phyloP scores from a whole-genome alignment of 225 moss, liverwort and hornwort species.

The Climacium dendroides region DNA sequence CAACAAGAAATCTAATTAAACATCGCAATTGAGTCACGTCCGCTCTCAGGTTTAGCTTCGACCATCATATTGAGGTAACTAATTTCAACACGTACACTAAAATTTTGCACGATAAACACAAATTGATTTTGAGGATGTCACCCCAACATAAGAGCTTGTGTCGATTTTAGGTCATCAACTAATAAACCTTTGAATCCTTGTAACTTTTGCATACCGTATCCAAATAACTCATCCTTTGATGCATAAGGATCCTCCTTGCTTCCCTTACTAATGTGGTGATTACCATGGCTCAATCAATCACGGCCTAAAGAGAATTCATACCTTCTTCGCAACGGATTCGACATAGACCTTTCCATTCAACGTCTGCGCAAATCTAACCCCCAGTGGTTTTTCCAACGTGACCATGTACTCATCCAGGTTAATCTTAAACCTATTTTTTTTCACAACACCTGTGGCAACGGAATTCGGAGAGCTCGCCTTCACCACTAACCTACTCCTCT shows the following conservation, averaged over 20 bases:
- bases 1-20: background rate
- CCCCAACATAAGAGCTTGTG: background rate
- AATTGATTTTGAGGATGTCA: background rate
- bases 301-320: background rate
- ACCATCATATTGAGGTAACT: background rate
- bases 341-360: slow-evolving; percentile 69
- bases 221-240: background rate
- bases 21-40: background rate
- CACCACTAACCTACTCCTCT: background rate
- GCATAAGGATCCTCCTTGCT: background rate
- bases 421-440: slow-evolving; percentile 27
- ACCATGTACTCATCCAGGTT: slow-evolving; percentile 87
- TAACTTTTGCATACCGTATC: background rate
- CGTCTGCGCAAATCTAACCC: slow-evolving; percentile 78
- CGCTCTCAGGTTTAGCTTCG: background rate
- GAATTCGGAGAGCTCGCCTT: slow-evolving; percentile 10
- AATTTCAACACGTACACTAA: background rate
- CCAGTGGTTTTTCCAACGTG: slow-evolving; percentile 67
- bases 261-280: background rate
- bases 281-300: background rate
- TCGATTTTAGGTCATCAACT: background rate
- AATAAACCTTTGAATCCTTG: background rate
- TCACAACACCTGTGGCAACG: slow-evolving; percentile 40
- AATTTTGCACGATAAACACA: background rate
- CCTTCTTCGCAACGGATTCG: slow-evolving; percentile 73